Conservation (phyloP, 106 monocot species). For the Posidonia australis region DNA sequence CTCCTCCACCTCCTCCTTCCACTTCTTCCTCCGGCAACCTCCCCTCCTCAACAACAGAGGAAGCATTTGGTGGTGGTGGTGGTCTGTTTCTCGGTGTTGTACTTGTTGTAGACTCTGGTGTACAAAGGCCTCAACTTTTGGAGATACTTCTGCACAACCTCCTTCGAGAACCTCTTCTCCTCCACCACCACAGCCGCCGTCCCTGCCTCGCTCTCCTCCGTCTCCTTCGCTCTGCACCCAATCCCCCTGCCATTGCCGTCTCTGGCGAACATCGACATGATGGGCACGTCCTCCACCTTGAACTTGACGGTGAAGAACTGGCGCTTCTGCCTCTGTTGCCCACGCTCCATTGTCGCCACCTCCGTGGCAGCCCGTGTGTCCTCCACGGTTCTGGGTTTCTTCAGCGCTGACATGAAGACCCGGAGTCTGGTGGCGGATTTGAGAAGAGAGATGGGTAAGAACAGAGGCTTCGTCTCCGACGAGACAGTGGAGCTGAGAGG, state of each 20-base stretch:
- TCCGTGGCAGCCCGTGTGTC: neutral
- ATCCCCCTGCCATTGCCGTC: constrained; percentile 13
- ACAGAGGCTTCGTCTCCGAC: constrained; percentile 12
- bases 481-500: neutral
- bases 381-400: constrained; percentile 20
- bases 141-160: constrained; percentile 45
- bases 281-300: constrained; percentile 48
- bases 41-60: neutral
- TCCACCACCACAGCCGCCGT: neutral
- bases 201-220: constrained; percentile 3
- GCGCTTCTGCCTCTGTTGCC: constrained; percentile 8
- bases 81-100: constrained; percentile 19
- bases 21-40: neutral
- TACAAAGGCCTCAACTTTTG: constrained; percentile 70
- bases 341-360: neutral
- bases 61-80: neutral
- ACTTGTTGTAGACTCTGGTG: constrained; percentile 33
- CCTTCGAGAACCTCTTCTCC: constrained; percentile 28
- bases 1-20: neutral
- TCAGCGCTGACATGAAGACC: constrained; percentile 40
- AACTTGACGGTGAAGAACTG: constrained; percentile 36
- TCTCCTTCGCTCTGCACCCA: neutral
- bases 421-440: constrained; percentile 66
- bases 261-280: constrained; percentile 44
- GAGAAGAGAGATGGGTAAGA: constrained; percentile 33